Conservation (phyloP, 2,329 filamentous ascomycete genomes). For the Calcarisporium arbuscula region DNA sequence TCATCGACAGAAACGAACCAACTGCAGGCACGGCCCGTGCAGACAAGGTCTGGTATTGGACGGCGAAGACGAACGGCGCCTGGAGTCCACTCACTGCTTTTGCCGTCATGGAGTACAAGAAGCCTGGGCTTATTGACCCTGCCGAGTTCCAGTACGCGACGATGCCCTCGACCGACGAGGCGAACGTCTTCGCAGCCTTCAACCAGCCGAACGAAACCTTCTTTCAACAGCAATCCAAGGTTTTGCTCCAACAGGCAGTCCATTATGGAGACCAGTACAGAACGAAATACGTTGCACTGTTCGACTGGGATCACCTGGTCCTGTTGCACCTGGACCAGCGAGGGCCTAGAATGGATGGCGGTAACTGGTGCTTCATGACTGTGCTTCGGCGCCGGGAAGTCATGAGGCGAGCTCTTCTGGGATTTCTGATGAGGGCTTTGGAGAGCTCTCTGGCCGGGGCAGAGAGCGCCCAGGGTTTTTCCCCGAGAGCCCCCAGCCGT, state of each 20-base stretch:
- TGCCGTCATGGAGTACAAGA: conserved; percentile 1
- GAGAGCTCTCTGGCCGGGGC: too few relatives aligned
- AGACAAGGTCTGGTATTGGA: neutral
- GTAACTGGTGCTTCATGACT: neutral
- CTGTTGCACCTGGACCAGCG: too few relatives aligned
- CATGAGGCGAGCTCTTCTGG: conserved; percentile 3
- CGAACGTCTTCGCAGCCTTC: too few relatives aligned
- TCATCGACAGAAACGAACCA: neutral
- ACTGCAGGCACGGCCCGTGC: neutral
- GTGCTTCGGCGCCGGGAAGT: neutral
- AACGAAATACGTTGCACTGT: conserved; percentile 5
- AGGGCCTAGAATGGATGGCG: too few relatives aligned
- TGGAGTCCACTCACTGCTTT: too few relatives aligned
- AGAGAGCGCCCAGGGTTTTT: too few relatives aligned
- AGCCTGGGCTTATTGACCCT: neutral
- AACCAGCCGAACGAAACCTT: neutral
- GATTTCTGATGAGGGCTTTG: too few relatives aligned
- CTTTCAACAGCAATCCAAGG: neutral
- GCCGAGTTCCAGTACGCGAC: neutral
- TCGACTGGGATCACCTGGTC: conserved; percentile 4
- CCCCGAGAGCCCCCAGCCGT: too few relatives aligned
- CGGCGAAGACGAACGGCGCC: neutral
- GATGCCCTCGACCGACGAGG: too few relatives aligned
- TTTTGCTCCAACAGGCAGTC: conserved; percentile 1
- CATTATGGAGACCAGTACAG: conserved; percentile 2